These are phyloP conservation scores for Coemansia sp. DNA, from an alignment of 192 early-diverging fungal species.

Conservation along the genomic window DNA sequence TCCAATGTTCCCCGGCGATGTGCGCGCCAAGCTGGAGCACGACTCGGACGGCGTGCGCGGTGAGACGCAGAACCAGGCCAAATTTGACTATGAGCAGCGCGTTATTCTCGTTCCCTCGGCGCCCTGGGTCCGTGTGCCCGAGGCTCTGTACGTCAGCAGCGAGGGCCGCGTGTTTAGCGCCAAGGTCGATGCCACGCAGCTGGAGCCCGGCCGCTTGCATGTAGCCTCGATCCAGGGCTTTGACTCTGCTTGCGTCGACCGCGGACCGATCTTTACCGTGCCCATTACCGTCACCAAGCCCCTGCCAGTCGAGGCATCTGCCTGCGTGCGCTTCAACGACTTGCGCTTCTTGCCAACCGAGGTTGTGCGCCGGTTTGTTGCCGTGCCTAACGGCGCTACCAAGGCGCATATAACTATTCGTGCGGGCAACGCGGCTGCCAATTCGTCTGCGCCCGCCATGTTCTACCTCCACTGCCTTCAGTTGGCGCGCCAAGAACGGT, in stretches of 20 bases:
- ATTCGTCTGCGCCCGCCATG: conserved; percentile 55
- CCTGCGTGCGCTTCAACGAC: conserved; percentile 55
- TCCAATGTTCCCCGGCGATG: conserved; percentile 37
- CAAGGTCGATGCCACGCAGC: conserved; percentile 76
- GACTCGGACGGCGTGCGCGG: conserved; percentile 60
- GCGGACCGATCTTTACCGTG: conserved; percentile 81
- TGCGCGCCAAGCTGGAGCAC: conserved; percentile 64
- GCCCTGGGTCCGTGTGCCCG: conserved; percentile 78
- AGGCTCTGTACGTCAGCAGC: conserved; percentile 69
- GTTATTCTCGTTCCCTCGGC: conserved; percentile 67
- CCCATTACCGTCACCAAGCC: conserved; percentile 92
- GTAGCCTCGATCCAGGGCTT: conserved; percentile 74
- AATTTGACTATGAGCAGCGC: conserved; percentile 78
- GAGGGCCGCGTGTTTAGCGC: conserved; percentile 66
- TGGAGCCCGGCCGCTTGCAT: conserved; percentile 77
- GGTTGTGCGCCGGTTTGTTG: conserved; percentile 78
- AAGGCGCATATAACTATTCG: conserved; percentile 57
- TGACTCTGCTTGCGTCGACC: conserved; percentile 70
- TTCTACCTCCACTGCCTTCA: conserved; percentile 77
- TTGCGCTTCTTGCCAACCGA: conserved; percentile 73
- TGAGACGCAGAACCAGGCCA: conserved; percentile 56
- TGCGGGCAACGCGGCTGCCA: conserved; percentile 29
- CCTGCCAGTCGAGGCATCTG: conserved; percentile 43
- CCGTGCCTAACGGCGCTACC: conserved; percentile 82
- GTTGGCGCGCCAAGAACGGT: conserved; percentile 69